phyloP scores from a whole-genome alignment of 164 flowering plant genomes.

The Akebia trifoliata region DNA sequence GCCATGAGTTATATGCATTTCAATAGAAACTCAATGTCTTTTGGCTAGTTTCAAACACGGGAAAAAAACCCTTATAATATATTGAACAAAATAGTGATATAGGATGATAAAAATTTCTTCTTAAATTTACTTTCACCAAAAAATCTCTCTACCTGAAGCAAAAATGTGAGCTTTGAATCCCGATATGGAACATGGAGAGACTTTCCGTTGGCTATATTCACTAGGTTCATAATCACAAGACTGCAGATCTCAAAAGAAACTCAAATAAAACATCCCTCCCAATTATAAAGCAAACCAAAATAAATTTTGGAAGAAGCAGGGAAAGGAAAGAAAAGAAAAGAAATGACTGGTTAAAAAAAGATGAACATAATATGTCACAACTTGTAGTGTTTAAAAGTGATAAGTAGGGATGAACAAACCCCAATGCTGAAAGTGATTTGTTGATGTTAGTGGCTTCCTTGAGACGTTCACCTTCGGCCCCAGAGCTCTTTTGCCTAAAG shows the following conservation, averaged over 20 bases:
- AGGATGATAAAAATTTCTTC: neutral
- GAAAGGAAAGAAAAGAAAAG: neutral
- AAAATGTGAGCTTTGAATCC: conserved; percentile 96
- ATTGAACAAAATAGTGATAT: neutral
- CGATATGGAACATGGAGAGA: conserved; percentile 95
- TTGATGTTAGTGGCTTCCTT: conserved; percentile 99
- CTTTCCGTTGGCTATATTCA: conserved; percentile 84
- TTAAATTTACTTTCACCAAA: neutral
- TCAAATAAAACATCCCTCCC: neutral
- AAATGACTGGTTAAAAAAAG: neutral
- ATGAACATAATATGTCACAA: neutral
- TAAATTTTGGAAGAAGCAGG: neutral
- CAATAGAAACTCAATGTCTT: too few species aligned
- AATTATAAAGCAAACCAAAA: neutral
- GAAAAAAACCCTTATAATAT: neutral
- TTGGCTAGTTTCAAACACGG: too few species aligned
- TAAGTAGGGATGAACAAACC: conserved; percentile 39
- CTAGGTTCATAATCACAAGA: conserved; percentile 95
- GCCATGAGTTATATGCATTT: too few species aligned
- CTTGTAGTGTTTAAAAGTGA: too few species aligned
- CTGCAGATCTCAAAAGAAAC: conserved; percentile 36
- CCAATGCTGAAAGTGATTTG: conserved; percentile 97
- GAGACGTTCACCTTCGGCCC: conserved; percentile 99
- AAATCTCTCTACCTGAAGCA: conserved; percentile 76
- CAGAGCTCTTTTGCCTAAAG: conserved; percentile 98